Conservation (phyloP, 106 monocot species). For the Platanthera zijinensis region DNA sequence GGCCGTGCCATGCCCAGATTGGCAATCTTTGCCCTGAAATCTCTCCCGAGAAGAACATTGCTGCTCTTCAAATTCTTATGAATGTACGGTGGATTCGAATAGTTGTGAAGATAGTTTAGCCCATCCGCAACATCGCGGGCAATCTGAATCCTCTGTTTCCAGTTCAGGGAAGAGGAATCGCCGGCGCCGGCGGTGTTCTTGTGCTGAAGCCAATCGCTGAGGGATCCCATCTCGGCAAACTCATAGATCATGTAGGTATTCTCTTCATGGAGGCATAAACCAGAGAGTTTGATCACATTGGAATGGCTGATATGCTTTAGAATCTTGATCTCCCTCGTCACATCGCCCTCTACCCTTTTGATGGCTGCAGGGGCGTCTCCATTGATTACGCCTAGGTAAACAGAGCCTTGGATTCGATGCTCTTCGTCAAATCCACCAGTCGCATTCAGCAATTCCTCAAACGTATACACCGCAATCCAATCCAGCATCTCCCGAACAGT, state of each 20-base stretch:
- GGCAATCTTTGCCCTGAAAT: conserved; percentile 55
- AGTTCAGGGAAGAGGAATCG: conserved; percentile 21
- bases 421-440: conserved; percentile 51
- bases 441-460: conserved; percentile 55
- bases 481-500: conserved; percentile 41
- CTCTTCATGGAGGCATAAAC: conserved; percentile 61
- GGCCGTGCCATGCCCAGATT: conserved; percentile 66
- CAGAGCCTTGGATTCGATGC: conserved; percentile 46
- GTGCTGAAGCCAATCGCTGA: conserved; percentile 62
- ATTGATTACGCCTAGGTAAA: conserved; percentile 65
- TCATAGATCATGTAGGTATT: conserved; percentile 83
- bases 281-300: conserved; percentile 66
- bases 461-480: conserved; percentile 65
- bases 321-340: conserved; percentile 57
- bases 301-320: conserved; percentile 73
- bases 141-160: conserved; percentile 69
- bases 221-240: conserved; percentile 65
- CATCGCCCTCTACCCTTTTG: conserved; percentile 63
- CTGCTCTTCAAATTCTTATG: conserved; percentile 81
- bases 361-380: conserved; percentile 54
- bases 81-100: conserved; percentile 55
- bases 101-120: conserved; percentile 80
- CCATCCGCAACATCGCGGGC: conserved; percentile 77
- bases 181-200: not conserved
- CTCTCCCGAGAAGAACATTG: conserved; percentile 60